A percentile compares a stretch with the other conserved stretches of the same genome.
Conservation (phyloP, 495 filamentous ascomycete genomes). For the Xylaria flabelliformis region DNA sequence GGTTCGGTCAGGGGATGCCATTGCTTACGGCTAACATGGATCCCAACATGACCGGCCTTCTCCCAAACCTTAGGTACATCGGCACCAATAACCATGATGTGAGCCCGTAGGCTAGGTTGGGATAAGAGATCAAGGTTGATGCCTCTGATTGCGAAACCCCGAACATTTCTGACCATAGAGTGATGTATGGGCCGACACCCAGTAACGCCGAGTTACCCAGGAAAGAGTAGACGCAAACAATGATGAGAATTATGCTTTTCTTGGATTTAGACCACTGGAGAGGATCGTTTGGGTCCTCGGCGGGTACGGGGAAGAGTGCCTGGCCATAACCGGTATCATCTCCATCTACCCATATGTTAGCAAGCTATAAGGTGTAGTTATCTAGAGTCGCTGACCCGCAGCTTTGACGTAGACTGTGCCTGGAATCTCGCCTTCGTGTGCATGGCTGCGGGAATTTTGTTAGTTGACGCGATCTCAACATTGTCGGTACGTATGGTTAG, state of each 20-base stretch:
- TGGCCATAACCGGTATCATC: constrained; percentile 68
- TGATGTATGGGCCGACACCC: constrained; percentile 66
- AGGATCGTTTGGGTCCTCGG: constrained; percentile 69
- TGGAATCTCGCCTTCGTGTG: constrained; percentile 63
- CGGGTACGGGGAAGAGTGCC: constrained; percentile 66
- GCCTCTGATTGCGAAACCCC: constrained; percentile 55
- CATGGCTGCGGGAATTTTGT: constrained; percentile 52
- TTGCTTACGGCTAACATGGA: constrained; percentile 55
- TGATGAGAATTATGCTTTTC: constrained; percentile 65
- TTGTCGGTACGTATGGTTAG: background rate
- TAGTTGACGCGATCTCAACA: background rate
- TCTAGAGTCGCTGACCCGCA: too few relatives aligned
- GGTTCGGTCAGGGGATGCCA: constrained; percentile 28
- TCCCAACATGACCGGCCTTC: constrained; percentile 62
- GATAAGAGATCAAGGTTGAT: constrained; percentile 64
- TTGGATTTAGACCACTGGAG: constrained; percentile 64
- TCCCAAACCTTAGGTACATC: constrained; percentile 62
- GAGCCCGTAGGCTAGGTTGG: constrained; percentile 68
- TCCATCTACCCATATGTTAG: constrained; percentile 51
- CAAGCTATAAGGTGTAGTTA: too few relatives aligned
- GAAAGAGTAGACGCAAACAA: constrained; percentile 66
- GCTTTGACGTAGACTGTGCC: constrained; percentile 64
- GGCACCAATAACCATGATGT: constrained; percentile 65
- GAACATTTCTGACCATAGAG: constrained; percentile 63
- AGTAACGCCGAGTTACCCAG: constrained; percentile 64